Percentiles rank a stretch among this genome's conserved stretches.
phyloP scores from a whole-genome alignment of 495 filamentous ascomycete species.

The Astrothelium macrocarpum region DNA sequence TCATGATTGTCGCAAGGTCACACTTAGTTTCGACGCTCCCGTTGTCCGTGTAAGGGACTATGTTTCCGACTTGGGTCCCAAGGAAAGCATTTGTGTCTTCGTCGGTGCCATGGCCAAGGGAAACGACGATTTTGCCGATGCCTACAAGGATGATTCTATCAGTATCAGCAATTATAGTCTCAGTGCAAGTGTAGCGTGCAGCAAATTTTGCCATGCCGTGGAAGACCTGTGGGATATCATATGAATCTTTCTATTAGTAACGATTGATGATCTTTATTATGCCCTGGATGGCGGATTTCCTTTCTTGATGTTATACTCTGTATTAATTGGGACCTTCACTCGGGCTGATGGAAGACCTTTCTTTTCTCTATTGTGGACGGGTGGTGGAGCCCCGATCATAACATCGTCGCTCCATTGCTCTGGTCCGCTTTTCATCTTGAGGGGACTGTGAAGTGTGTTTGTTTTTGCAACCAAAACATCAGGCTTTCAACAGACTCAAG shows the following conservation, averaged over 20 bases:
- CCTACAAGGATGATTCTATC: constrained; percentile 91
- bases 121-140: constrained; percentile 86
- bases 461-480: constrained; percentile 79
- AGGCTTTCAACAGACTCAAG: constrained; percentile 73
- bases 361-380: neutral
- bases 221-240: constrained; percentile 95
- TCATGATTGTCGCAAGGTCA: constrained; percentile 94
- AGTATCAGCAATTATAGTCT: constrained; percentile 96
- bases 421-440: constrained; percentile 34
- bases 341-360: neutral
- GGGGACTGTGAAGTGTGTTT: constrained; percentile 50
- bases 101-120: constrained; percentile 98
- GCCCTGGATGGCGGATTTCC: neutral
- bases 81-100: constrained; percentile 94
- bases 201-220: constrained; percentile 97
- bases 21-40: constrained; percentile 80
- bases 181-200: constrained; percentile 93
- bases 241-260: constrained; percentile 32
- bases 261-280: neutral
- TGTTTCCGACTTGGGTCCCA: constrained; percentile 60
- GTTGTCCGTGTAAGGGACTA: constrained; percentile 85
- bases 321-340: neutral
- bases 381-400: constrained; percentile 39
- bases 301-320: neutral
- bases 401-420: constrained; percentile 37